A percentile compares a stretch with the other conserved stretches of the same genome.
These are phyloP conservation scores for Biscutella laevigata DNA, from an alignment of 441 rosid species.

Conservation along the genomic window DNA sequence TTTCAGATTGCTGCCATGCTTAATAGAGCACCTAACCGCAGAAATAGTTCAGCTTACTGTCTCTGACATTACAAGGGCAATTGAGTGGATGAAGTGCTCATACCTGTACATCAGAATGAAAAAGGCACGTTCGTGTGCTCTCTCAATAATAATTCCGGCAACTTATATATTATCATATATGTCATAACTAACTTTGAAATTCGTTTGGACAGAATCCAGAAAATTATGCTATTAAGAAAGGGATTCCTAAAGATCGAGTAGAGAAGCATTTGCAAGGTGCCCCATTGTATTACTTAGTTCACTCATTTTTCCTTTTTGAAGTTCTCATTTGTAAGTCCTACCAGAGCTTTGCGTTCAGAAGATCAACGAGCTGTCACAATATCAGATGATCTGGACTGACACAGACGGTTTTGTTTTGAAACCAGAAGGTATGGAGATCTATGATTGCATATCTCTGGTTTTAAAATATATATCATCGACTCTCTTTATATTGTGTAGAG, in stretches of 20 bases:
- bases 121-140: conserved; percentile 45
- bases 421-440: conserved; percentile 62
- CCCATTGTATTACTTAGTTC: conserved; percentile 8
- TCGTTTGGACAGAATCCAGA: conserved; percentile 62
- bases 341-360: conserved; percentile 78
- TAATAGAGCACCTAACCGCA: conserved; percentile 83
- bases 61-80: conserved; percentile 71
- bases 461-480: neutral
- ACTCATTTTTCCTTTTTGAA: neutral
- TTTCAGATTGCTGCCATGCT: conserved; percentile 73
- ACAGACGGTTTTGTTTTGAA: conserved; percentile 80
- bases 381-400: conserved; percentile 87
- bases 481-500: conserved; percentile 34
- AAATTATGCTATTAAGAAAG: conserved; percentile 70
- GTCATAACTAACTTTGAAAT: conserved; percentile 17
- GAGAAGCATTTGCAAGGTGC: conserved; percentile 90
- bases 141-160: neutral
- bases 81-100: conserved; percentile 98
- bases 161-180: conserved; percentile 7
- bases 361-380: conserved; percentile 64
- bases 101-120: conserved; percentile 85
- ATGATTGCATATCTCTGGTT: conserved; percentile 10
- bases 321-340: conserved; percentile 24
- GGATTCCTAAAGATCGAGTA: conserved; percentile 58
- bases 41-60: conserved; percentile 92